Percentiles rank a stretch among this genome's conserved stretches.
Evolutionary conservation across 1,139 yeast genomes (phyloP).

Genomic region (Suhomyces anneliseae): DNA sequence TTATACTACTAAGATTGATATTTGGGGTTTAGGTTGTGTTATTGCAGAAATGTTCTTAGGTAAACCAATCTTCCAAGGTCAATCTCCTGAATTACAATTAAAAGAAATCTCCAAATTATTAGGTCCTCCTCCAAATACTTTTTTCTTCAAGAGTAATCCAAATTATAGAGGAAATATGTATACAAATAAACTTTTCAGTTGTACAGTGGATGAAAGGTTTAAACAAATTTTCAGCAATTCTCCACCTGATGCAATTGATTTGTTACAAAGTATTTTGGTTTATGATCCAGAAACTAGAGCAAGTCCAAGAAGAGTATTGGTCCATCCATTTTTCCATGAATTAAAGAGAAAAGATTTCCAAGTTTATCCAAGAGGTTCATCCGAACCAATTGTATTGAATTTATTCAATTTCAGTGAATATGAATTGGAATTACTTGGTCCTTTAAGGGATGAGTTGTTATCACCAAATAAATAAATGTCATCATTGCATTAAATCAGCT

Average conservation of each 20-base stretch:
- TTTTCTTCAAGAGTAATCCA: slow-evolving; percentile 72
- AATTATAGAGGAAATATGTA: slow-evolving; percentile 73
- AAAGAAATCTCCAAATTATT: slow-evolving; percentile 74
- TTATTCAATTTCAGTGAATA: slow-evolving; percentile 55
- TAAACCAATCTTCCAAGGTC: slow-evolving; percentile 80
- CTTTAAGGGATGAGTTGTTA: slow-evolving; percentile 36
- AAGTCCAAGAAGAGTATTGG: slow-evolving; percentile 64
- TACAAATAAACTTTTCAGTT: slow-evolving; percentile 64
- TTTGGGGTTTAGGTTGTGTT: slow-evolving; percentile 87
- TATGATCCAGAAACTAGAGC: slow-evolving; percentile 72
- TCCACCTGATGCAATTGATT: slow-evolving; percentile 69
- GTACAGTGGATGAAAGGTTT: slow-evolving; percentile 61
- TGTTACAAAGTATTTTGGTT: slow-evolving; percentile 65
- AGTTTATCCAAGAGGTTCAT: slow-evolving; percentile 55
- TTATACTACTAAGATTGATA: slow-evolving; percentile 76
- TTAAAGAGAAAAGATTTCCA: slow-evolving; percentile 58
- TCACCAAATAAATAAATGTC: slow-evolving; percentile 8
- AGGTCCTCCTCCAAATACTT: slow-evolving; percentile 76
- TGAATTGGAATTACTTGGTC: slow-evolving; percentile 52
- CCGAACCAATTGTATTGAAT: slow-evolving; percentile 42
- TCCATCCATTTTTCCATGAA: slow-evolving; percentile 72
- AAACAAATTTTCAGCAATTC: slow-evolving; percentile 69
- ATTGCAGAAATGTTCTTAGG: slow-evolving; percentile 83
- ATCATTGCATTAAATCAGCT: background rate
- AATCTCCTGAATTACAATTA: slow-evolving; percentile 69